Conservation (phyloP, 306 rosid species). For the Astragalus membranaceus region DNA sequence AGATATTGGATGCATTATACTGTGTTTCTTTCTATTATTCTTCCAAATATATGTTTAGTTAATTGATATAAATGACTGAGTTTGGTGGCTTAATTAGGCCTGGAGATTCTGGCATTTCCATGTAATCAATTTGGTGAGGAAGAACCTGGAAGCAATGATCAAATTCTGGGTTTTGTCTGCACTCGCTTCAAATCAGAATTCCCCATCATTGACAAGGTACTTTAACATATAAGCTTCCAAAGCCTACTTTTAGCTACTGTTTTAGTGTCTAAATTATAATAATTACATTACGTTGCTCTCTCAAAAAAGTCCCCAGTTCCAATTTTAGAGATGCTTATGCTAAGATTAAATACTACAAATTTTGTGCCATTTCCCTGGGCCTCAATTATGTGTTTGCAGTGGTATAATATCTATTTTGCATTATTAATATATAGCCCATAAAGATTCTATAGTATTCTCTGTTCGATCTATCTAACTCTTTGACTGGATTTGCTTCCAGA, state of each 20-base stretch:
- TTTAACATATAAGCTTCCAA: not conserved
- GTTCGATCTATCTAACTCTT: constrained; percentile 9
- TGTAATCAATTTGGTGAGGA: constrained; percentile 79
- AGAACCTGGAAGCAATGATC: constrained; percentile 79
- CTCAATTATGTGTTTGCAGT: not conserved
- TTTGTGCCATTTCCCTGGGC: not conserved
- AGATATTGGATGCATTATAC: not conserved
- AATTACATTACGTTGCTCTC: not conserved
- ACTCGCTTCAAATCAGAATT: constrained; percentile 83
- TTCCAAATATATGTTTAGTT: not conserved
- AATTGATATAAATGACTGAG: not conserved
- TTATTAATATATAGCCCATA: not conserved
- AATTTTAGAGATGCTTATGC: too few species aligned
- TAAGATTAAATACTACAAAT: too few species aligned
- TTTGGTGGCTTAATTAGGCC: constrained; percentile 34
- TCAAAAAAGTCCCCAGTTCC: too few species aligned
- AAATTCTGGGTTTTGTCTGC: constrained; percentile 73
- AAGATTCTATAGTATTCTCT: not conserved
- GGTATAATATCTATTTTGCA: too few species aligned
- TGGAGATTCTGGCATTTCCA: constrained; percentile 83
- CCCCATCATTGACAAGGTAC: constrained; percentile 79
- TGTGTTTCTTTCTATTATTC: not conserved
- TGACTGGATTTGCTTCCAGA: constrained; percentile 34
- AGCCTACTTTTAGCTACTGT: not conserved
- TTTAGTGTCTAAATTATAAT: not conserved